These are phyloP conservation scores for Cladosporium phlei DNA, from an alignment of 2,329 filamentous ascomycete genomes.

Conservation along the genomic window DNA sequence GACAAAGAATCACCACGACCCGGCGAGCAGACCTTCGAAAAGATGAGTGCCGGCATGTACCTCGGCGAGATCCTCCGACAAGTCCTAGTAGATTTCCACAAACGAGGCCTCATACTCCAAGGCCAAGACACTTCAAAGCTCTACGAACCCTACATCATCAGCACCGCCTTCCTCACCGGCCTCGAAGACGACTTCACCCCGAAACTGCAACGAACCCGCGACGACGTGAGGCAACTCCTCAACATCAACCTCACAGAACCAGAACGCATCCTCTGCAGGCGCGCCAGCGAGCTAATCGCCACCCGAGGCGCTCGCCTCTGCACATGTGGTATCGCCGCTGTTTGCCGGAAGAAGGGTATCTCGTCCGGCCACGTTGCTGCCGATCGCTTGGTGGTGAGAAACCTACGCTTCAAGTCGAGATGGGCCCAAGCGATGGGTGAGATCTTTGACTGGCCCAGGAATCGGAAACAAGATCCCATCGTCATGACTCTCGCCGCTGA, in stretches of 20 bases:
- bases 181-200: slow-evolving; percentile 63
- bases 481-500: slow-evolving; percentile 38
- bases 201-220: slow-evolving; percentile 20
- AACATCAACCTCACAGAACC: slow-evolving; percentile 20
- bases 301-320: slow-evolving; percentile 34
- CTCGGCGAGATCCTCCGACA: slow-evolving; percentile 92
- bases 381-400: slow-evolving; percentile 38
- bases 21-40: slow-evolving; percentile 92
- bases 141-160: slow-evolving; percentile 76
- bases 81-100: slow-evolving; percentile 76
- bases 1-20: slow-evolving; percentile 89
- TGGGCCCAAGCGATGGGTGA: slow-evolving; percentile 39
- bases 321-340: slow-evolving; percentile 36
- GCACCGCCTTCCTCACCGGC: slow-evolving; percentile 82
- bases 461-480: slow-evolving; percentile 31
- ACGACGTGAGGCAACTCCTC: slow-evolving; percentile 24
- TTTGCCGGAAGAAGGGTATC: slow-evolving; percentile 33
- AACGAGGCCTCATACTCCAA: slow-evolving; percentile 71
- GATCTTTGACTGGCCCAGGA: slow-evolving; percentile 33
- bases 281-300: slow-evolving; percentile 32
- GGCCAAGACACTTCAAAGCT: slow-evolving; percentile 72
- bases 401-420: slow-evolving; percentile 38
- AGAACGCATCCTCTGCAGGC: slow-evolving; percentile 28
- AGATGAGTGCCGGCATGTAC: slow-evolving; percentile 95
- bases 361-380: slow-evolving; percentile 34